Percentiles rank a stretch among this genome's conserved stretches.
Evolutionary conservation across 495 filamentous ascomycete species (phyloP).

Genomic region (Tuber indicum): DNA sequence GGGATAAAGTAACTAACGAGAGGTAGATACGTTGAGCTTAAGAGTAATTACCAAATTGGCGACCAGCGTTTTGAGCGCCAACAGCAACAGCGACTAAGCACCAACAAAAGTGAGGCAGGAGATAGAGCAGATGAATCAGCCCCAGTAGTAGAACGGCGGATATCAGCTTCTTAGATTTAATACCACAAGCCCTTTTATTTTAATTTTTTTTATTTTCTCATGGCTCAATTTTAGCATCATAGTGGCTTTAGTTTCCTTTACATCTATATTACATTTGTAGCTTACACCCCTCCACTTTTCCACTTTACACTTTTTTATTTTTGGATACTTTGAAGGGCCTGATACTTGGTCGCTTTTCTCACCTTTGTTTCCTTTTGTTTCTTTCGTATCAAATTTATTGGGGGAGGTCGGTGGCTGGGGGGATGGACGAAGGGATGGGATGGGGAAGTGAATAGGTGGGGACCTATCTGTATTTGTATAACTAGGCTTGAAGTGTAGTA

Average conservation of each 20-base stretch:
- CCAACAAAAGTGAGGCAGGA: conserved; percentile 15
- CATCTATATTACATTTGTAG: conserved; percentile 1
- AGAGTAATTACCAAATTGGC: conserved; percentile 64
- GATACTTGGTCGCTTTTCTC: not conserved
- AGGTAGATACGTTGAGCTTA: conserved; percentile 66
- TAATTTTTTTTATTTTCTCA: not conserved
- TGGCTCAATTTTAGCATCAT: not conserved
- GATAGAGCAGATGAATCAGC: conserved; percentile 11
- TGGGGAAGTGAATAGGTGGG: not conserved
- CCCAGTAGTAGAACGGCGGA: conserved; percentile 8
- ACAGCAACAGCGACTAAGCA: conserved; percentile 38
- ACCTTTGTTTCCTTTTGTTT: not conserved
- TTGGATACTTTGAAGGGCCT: not conserved
- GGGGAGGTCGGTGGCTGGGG: not conserved
- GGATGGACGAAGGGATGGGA: not conserved
- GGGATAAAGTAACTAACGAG: conserved; percentile 8
- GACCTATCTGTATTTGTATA: not conserved
- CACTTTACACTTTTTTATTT: not conserved
- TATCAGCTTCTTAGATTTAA: not conserved
- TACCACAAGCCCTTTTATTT: not conserved
- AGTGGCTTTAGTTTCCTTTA: not conserved
- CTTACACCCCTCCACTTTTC: not conserved
- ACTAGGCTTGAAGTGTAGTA: not conserved
- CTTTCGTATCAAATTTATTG: not conserved
- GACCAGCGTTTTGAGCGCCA: conserved; percentile 65